Evolutionary conservation across 345 rosid genomes (phyloP), one percentile per base, ranked within the genome.

Genomic region (Noccaea caerulescens): DNA sequence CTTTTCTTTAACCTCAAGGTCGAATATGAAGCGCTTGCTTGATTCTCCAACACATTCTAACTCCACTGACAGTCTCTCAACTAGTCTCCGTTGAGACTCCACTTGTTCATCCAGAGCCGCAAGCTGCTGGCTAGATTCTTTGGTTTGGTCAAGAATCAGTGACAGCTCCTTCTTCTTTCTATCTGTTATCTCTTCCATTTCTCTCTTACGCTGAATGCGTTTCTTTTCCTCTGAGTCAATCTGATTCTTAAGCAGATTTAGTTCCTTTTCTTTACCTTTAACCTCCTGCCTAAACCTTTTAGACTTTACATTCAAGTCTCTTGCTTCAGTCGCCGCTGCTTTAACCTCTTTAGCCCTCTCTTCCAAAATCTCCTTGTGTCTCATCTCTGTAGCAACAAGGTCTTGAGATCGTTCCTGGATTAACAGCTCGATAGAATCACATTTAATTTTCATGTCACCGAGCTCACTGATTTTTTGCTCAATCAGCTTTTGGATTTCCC

Each of bases 241-340:
- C 71, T 63, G 64, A 49, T 57, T 57, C 25, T 25, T 57, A 13
- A 64, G 58, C 59, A 43, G 38, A 34, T 34, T 8, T 13, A 53
- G 63, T n/a, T 72, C 57, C 38, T 72, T 34, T 11, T 63, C 50
- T 55, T 37, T 72, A 45, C 11, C 46, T 71, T 53, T 5, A 43
- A 53, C 42, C n/a, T 70, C 75, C 23, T 51, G 23, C 61, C 68
- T 71, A 16, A 60, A 8, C 53, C 12, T 51, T 7, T 50, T 52
- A 60, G 60, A 60, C 8, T 27, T 32, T 55, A 3, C 44, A 34
- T 33, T 33, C 34, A 68, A 12, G 8, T 12, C n/a, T 16, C 36
- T 68, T 45, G 44, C 63, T 44, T 43, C 34, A 8, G 36, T 12
- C 53, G 16, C 53, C 11, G 72, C 72, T 30, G 61, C 63, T 55